phyloP scores from a whole-genome alignment of 2,329 filamentous ascomycete genomes.

The Coniella lustricola region DNA sequence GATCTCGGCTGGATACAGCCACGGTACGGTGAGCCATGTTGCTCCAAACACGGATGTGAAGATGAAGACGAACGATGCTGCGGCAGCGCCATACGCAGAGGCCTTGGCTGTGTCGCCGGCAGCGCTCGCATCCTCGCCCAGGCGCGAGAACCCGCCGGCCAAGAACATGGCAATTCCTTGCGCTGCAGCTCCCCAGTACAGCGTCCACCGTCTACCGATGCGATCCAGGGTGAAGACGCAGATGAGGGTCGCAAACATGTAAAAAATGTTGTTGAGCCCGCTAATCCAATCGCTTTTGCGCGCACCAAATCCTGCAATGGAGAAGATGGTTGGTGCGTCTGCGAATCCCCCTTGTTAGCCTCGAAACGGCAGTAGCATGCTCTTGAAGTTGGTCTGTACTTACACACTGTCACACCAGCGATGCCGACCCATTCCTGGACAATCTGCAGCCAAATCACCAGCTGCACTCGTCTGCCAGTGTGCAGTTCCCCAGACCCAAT shows the following conservation, averaged over 20 bases:
- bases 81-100: slow-evolving; percentile 52
- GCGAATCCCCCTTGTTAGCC: not conserved
- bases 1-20: slow-evolving; percentile 66
- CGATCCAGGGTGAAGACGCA: slow-evolving; percentile 64
- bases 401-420: slow-evolving; percentile 56
- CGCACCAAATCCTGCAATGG: slow-evolving; percentile 58
- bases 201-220: slow-evolving; percentile 61
- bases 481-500: slow-evolving; percentile 59
- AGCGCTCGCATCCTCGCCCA: slow-evolving; percentile 30
- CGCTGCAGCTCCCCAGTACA: slow-evolving; percentile 60
- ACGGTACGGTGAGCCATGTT: slow-evolving; percentile 52
- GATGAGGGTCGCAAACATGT: slow-evolving; percentile 58
- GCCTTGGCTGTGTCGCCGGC: slow-evolving; percentile 38
- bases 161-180: slow-evolving; percentile 63
- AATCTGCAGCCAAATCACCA: slow-evolving; percentile 66
- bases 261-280: slow-evolving; percentile 44
- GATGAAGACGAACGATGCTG: slow-evolving; percentile 64
- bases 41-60: slow-evolving; percentile 60
- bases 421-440: slow-evolving; percentile 67
- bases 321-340: slow-evolving; percentile 50
- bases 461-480: slow-evolving; percentile 59
- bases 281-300: slow-evolving; percentile 57
- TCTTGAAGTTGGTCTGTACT: not conserved
- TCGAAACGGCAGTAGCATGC: not conserved
- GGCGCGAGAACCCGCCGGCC: slow-evolving; percentile 54